Conservation (phyloP, 129 eudicot genomes). For the Artemisia tridentata region DNA sequence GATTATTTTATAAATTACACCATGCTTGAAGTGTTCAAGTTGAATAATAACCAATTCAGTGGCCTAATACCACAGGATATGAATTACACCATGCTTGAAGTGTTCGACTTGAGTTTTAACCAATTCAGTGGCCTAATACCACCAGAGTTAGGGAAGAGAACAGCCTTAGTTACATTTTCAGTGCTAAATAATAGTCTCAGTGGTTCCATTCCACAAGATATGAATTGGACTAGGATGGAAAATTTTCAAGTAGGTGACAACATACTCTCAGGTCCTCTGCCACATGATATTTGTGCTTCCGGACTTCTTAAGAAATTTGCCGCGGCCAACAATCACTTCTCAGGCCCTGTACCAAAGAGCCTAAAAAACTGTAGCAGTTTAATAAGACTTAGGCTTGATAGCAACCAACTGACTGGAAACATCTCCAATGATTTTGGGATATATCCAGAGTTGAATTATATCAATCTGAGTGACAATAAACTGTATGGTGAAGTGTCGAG, state of each 20-base stretch:
- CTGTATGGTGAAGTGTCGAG: conserved; percentile 39
- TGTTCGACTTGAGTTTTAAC: neutral
- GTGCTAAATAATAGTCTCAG: conserved; percentile 20
- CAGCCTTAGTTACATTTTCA: neutral
- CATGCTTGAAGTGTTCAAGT: no score
- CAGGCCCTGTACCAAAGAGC: conserved; percentile 44
- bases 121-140: conserved; percentile 26
- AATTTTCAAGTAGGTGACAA: neutral
- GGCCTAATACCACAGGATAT: no score
- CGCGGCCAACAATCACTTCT: neutral
- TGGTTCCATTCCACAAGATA: conserved; percentile 20
- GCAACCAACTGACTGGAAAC: conserved; percentile 37
- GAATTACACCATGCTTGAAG: no score
- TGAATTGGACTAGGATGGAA: conserved; percentile 25
- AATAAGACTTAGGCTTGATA: conserved; percentile 13
- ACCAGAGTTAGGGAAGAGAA: conserved; percentile 20
- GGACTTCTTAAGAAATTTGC: neutral
- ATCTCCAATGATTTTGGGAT: conserved; percentile 36
- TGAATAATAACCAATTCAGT: no score
- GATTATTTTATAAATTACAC: no score
- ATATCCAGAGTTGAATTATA: conserved; percentile 33
- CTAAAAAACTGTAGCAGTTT: conserved; percentile 41
- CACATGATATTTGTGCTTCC: conserved; percentile 18
- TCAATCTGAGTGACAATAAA: conserved; percentile 31
- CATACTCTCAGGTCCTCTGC: conserved; percentile 26